A percentile compares a stretch with the other conserved stretches of the same genome.
Conservation (phyloP, 208 protist species). For the Trypanosoma scelopori region DNA sequence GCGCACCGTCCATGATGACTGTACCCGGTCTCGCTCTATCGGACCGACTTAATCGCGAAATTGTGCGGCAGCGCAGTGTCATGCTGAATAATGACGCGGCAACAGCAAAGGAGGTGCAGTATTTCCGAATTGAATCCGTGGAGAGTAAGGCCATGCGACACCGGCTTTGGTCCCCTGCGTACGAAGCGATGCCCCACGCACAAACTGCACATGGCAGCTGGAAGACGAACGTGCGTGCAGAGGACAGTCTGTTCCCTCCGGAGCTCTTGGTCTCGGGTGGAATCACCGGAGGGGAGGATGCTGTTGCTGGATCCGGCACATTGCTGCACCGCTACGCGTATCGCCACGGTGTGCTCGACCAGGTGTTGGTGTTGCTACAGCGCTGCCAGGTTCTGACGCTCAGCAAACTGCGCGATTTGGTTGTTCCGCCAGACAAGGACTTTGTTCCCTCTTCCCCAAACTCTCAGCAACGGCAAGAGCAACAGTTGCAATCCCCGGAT, state of each 20-base stretch:
- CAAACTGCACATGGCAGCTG: neutral
- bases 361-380: conserved; percentile 52
- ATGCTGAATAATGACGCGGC: conserved; percentile 69
- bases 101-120: conserved; percentile 48
- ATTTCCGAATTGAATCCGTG: conserved; percentile 44
- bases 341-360: conserved; percentile 43
- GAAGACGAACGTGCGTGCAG: conserved; percentile 12
- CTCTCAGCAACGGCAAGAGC: conserved; percentile 1
- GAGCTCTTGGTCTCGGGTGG: conserved; percentile 77
- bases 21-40: conserved; percentile 47
- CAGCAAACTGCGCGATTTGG: conserved; percentile 21
- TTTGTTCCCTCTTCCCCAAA: conserved; percentile 2
- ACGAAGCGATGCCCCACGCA: conserved; percentile 18
- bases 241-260: conserved; percentile 78
- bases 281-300: conserved; percentile 69
- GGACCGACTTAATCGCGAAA: conserved; percentile 65
- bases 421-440: conserved; percentile 13
- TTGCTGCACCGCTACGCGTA: conserved; percentile 70
- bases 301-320: conserved; percentile 16
- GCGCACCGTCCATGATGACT: conserved; percentile 30
- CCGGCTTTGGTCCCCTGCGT: conserved; percentile 41
- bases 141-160: conserved; percentile 61
- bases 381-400: conserved; percentile 72
- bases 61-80: conserved; percentile 70
- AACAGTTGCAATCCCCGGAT: conserved; percentile 7